Evolutionary conservation across 306 rosid species (phyloP), one percentile per base, ranked within the genome.

Genomic region (Cicer chorassanicum): DNA sequence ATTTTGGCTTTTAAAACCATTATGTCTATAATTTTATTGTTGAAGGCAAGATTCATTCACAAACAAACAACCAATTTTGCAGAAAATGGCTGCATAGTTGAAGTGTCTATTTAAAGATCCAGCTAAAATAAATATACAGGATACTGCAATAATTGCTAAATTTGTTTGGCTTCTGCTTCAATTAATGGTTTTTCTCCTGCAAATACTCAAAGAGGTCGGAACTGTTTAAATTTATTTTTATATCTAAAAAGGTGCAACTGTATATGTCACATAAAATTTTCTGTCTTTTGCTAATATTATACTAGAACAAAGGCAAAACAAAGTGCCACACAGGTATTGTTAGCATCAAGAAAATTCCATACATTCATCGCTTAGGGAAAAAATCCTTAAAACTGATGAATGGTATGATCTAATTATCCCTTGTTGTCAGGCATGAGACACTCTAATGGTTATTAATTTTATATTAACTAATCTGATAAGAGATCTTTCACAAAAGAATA

Each of bases 1-100:
- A 57, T 64, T 45, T 44, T 41, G 61, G 42, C 6, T 78, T 78
- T 72, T 29, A 53, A 9, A 55, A 57, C 21, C 71, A 60, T 62
- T 38, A 45, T 44, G 8, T 21, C 57, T 74, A 10, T 72, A 54
- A 42, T 51, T 44, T 48, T 48, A 14, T n/a, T 34, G 53, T 72
- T 53, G 51, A 79, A 53, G 68, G 72, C 48, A 46, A 72, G 72
- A 59, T 61, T 46, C 78, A 63, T 36, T 41, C 9, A 49, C 15
- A 65, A 72, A 55, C 0, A 1, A 9, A 51, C 43, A 18, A 65
- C 18, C 41, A n/a, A 43, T 41, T 51, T 81, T 16, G 15, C 66
- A 24, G 11, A 43, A 12, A 74, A 43, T 2, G 4, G 62, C 42
- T 6, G 55, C 68, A 13, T 16, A 69, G 45, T 75, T 81, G 39